Conservation (phyloP, 495 filamentous ascomycete species). For the Annulohypoxylon bovei region DNA sequence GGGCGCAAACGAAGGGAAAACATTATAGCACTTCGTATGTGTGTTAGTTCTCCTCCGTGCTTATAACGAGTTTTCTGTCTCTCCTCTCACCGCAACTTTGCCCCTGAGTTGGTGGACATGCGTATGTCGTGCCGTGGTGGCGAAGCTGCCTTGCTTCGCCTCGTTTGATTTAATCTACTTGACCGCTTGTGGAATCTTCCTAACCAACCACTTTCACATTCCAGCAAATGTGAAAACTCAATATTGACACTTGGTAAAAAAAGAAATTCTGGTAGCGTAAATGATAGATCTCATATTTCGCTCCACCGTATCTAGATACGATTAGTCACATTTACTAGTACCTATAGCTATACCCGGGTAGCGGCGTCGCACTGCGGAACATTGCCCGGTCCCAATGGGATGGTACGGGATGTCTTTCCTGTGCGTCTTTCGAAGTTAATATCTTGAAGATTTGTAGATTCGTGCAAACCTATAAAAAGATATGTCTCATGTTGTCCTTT, state of each 20-base stretch:
- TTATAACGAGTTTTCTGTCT: constrained; percentile 5
- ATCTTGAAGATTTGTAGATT: neutral
- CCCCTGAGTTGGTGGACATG: constrained; percentile 9
- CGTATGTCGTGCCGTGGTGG: constrained; percentile 19
- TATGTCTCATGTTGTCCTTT: neutral
- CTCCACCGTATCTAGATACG: neutral
- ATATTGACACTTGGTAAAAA: neutral
- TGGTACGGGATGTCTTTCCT: neutral
- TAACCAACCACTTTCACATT: constrained; percentile 1
- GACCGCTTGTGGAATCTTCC: constrained; percentile 6
- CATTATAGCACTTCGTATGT: constrained; percentile 8
- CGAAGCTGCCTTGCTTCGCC: constrained; percentile 33
- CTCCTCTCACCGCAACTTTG: constrained; percentile 33
- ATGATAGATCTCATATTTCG: neutral
- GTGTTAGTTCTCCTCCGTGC: neutral
- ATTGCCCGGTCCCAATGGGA: neutral
- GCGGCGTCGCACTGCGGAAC: constrained; percentile 12
- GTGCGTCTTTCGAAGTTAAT: neutral
- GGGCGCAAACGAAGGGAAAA: constrained; percentile 28
- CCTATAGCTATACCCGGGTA: neutral
- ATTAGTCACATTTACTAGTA: neutral
- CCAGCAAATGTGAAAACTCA: neutral
- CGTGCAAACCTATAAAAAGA: neutral
- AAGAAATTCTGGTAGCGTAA: neutral
- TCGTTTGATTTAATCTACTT: neutral